Evolutionary conservation across 768 basidiomycete genomes (phyloP).

Genomic region (Hypholoma fasciculare): DNA sequence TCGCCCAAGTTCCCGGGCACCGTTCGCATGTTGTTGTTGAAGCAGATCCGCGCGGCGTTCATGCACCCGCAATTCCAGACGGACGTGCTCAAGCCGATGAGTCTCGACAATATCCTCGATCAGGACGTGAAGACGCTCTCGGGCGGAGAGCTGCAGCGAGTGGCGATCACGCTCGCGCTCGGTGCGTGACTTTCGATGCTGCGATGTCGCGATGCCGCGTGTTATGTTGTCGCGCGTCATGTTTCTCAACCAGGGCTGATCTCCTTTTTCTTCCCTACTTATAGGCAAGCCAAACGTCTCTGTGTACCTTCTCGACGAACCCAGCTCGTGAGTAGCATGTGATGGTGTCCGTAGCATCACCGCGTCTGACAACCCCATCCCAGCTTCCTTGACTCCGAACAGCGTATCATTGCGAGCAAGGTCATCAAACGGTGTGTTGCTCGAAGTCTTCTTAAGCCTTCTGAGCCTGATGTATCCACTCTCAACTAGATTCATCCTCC

Average conservation of each 20-base stretch:
- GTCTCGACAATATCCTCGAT: constrained; percentile 90
- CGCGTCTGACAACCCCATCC: not conserved
- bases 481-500: constrained; percentile 76
- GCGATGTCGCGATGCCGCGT: constrained; percentile 1
- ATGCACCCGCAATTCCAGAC: constrained; percentile 99
- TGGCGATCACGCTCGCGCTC: constrained; percentile 92
- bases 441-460: constrained; percentile 4
- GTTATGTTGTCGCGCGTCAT: not conserved
- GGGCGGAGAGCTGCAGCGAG: constrained; percentile 97
- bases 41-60: constrained; percentile 92
- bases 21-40: constrained; percentile 93
- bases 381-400: constrained; percentile 97
- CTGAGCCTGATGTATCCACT: not conserved
- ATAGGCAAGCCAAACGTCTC: constrained; percentile 74
- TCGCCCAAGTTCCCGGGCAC: constrained; percentile 96
- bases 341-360: not conserved
- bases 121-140: constrained; percentile 98
- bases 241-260: not conserved
- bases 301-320: constrained; percentile 96
- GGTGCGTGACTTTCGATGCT: constrained; percentile 42
- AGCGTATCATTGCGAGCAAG: constrained; percentile 97
- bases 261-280: not conserved
- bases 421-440: constrained; percentile 89
- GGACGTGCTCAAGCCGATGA: constrained; percentile 98
- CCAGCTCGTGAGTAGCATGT: constrained; percentile 57